Base-by-base conservation (phyloP, 352 stramenopile species). In the Thalassiosira livingstoniorum region DNA sequence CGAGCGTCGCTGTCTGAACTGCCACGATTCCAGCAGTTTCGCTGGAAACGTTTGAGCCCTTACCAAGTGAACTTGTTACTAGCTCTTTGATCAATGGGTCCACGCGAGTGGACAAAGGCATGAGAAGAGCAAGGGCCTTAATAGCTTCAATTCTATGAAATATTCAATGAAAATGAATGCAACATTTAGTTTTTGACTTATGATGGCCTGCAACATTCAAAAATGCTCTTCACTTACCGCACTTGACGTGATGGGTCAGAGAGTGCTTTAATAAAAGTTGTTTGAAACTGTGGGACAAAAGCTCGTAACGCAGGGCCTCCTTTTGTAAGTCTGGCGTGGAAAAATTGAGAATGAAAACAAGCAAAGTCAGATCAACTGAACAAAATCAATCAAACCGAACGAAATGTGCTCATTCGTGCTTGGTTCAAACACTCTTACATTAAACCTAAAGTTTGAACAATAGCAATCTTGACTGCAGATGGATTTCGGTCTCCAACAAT, bases 261-360 rank as follows among this genome's bases (percentile, higher is more conserved):
- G n/a, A 99, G 88, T 42, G 97, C 97, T 91, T 99, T 99, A 54
- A 99, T 96, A 82, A 99, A 99, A 1, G 98, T 99, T 43, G 91
- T 95, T 87, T 99, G 98, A 65, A 99, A 95, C 91, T 99, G 98
- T 27, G 98, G 98, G 67, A 99, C 91, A 88, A 99, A 99, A n/a
- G 98, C 97, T 88, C 98, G 98, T 18, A 99, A 92, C 31, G 96
- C 96, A 21, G 97, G 94, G 37, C 97, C 97, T 66, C 97, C 97
- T 90, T 99, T 99, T 37, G 90, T 91, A 37, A 99, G 79, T 72
- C n/a, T n/a, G n/a, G n/a, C n/a, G n/a, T n/a, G n/a, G n/a, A n/a
- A n/a, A n/a, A n/a, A n/a, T n/a, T n/a, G n/a, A n/a, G n/a, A n/a
- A n/a, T n/a, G n/a, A n/a, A n/a, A n/a, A n/a, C n/a, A n/a, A n/a